Percentiles rank a stretch among this genome's conserved stretches.
phyloP scores from a whole-genome alignment of 768 basidiomycete species.

The Arthromyces matolae region DNA sequence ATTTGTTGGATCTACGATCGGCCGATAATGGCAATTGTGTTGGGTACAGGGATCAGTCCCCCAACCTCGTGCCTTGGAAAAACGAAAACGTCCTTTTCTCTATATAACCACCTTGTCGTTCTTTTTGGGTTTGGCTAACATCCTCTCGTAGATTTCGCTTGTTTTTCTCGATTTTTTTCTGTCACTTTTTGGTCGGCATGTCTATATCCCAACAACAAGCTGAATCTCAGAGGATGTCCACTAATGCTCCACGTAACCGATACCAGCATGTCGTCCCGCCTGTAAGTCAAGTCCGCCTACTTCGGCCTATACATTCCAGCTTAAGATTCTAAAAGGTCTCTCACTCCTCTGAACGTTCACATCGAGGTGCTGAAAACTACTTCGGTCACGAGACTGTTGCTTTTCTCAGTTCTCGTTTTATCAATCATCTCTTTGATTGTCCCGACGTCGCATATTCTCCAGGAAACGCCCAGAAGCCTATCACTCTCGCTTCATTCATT shows the following conservation, averaged over 20 bases:
- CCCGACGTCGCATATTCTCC: constrained; percentile 68
- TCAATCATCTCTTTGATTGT: constrained; percentile 82
- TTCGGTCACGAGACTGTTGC: constrained; percentile 78
- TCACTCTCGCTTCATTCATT: constrained; percentile 72
- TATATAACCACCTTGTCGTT: constrained; percentile 18
- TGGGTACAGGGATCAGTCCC: not conserved
- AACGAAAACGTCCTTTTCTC: not conserved
- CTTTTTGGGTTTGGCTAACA: constrained; percentile 11
- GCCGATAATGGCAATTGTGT: not conserved
- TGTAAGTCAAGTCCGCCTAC: constrained; percentile 9
- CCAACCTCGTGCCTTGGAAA: not conserved
- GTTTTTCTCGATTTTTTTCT: constrained; percentile 2
- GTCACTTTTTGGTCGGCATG: constrained; percentile 15
- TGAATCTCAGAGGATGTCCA: constrained; percentile 18
- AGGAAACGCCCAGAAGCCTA: constrained; percentile 51
- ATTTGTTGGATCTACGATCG: not conserved
- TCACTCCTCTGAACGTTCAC: constrained; percentile 20
- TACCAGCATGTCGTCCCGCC: constrained; percentile 17
- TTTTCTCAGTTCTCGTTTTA: constrained; percentile 70
- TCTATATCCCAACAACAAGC: constrained; percentile 16
- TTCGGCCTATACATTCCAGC: too few relatives aligned
- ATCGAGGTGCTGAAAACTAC: constrained; percentile 45
- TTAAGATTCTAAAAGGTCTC: constrained; percentile 9
- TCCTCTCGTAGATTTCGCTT: constrained; percentile 7
- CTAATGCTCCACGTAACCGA: constrained; percentile 21